Conservation (phyloP, 805 yeast genomes). For the Priceomyces fermenticarens region DNA sequence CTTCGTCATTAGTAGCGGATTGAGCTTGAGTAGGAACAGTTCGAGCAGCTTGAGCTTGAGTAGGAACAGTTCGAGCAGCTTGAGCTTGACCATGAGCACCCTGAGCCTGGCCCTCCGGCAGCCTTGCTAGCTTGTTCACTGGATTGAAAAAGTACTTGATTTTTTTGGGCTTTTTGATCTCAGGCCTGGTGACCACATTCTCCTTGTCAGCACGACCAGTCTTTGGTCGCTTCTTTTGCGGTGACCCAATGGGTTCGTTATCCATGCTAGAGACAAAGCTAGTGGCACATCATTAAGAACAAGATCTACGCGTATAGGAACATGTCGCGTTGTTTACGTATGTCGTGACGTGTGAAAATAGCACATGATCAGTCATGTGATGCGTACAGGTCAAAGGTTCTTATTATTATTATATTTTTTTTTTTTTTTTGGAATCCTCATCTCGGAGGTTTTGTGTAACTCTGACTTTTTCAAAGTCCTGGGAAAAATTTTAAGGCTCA, state of each 20-base stretch:
- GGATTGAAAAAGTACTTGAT: conserved; percentile 37
- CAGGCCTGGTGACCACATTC: background rate
- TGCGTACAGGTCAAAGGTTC: no score
- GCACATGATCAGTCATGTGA: background rate
- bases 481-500: background rate
- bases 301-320: no score
- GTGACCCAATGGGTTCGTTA: background rate
- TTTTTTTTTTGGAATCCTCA: background rate
- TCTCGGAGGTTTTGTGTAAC: background rate
- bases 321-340: background rate
- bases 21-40: no score
- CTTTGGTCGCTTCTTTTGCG: background rate
- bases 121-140: conserved; percentile 22
- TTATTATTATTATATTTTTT: no score
- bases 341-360: background rate
- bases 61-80: no score
- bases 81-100: no score
- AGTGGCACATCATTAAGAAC: background rate
- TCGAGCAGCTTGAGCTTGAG: no score
- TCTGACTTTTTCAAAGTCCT: background rate
- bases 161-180: conserved; percentile 10
- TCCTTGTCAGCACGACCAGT: background rate
- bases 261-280: background rate
- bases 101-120: no score
- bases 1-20: background rate